phyloP scores from a whole-genome alignment of 2,329 filamentous ascomycete species.

The Diaporthe longicolla region DNA sequence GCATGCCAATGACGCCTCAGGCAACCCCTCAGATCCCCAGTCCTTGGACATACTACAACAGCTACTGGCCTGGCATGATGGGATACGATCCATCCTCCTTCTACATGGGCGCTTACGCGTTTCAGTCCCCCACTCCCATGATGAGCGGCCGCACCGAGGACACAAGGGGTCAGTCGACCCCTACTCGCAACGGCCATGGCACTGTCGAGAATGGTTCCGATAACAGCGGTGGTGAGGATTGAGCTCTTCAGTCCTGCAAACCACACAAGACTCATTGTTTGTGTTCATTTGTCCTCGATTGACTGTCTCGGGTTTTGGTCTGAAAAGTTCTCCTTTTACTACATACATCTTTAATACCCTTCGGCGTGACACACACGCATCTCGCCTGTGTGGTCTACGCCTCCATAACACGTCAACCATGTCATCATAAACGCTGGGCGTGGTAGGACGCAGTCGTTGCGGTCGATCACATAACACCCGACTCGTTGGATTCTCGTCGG shows the following conservation, averaged over 20 bases:
- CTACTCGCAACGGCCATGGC: conserved; percentile 33
- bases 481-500: conserved; percentile 17
- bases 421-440: neutral
- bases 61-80: conserved; percentile 38
- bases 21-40: conserved; percentile 35
- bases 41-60: conserved; percentile 41
- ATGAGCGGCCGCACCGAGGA: conserved; percentile 15
- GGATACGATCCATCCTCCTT: conserved; percentile 31
- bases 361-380: neutral
- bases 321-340: conserved; percentile 24
- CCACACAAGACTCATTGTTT: neutral
- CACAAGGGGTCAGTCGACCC: conserved; percentile 14
- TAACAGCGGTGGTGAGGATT: neutral
- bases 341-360: conserved; percentile 32
- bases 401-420: neutral
- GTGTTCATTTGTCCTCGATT: neutral
- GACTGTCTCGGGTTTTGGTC: conserved; percentile 22
- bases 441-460: neutral
- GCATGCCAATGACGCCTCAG: conserved; percentile 37
- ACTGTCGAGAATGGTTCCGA: neutral
- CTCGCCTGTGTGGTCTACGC: neutral
- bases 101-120: conserved; percentile 34
- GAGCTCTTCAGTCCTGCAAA: neutral
- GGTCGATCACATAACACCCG: conserved; percentile 19
- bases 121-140: conserved; percentile 37